Percentiles rank a stretch among this genome's conserved stretches.
These are phyloP conservation scores for Oldenlandia corymbosa DNA, from an alignment of 257 asterid species.

Conservation along the genomic window DNA sequence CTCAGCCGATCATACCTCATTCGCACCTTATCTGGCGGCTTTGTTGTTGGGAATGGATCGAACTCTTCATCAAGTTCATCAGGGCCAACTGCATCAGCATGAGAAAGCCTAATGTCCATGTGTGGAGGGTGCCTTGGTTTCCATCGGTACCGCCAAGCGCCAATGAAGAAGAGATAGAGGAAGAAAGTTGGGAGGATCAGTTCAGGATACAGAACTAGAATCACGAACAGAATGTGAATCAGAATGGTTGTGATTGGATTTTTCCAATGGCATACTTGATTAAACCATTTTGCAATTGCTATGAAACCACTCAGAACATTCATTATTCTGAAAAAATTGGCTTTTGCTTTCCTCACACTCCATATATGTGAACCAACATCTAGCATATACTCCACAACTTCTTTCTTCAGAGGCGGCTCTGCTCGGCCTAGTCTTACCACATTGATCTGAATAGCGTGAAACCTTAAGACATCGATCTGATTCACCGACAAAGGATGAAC, in stretches of 20 bases:
- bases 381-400: constrained; percentile 59
- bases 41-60: constrained; percentile 66
- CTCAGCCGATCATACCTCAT: constrained; percentile 77
- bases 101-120: constrained; percentile 72
- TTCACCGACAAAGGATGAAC: constrained; percentile 52
- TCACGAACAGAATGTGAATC: constrained; percentile 52
- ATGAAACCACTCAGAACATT: constrained; percentile 40
- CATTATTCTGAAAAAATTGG: constrained; percentile 53
- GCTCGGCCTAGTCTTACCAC: constrained; percentile 50
- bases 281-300: constrained; percentile 54
- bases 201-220: constrained; percentile 54
- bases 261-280: constrained; percentile 69
- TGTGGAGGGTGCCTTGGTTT: constrained; percentile 88
- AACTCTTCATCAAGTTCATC: constrained; percentile 81
- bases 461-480: constrained; percentile 47
- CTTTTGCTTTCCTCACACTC: constrained; percentile 77
- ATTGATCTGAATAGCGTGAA: constrained; percentile 49
- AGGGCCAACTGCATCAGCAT: constrained; percentile 46
- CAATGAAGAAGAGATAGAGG: constrained; percentile 60
- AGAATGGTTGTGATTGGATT: constrained; percentile 78
- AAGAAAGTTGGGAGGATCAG: constrained; percentile 63
- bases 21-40: constrained; percentile 39
- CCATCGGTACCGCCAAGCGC: constrained; percentile 61
- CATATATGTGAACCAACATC: constrained; percentile 70
- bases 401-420: constrained; percentile 71